phyloP scores from a whole-genome alignment of 805 yeast genomes.

The Metschnikowia kunwiensis region DNA sequence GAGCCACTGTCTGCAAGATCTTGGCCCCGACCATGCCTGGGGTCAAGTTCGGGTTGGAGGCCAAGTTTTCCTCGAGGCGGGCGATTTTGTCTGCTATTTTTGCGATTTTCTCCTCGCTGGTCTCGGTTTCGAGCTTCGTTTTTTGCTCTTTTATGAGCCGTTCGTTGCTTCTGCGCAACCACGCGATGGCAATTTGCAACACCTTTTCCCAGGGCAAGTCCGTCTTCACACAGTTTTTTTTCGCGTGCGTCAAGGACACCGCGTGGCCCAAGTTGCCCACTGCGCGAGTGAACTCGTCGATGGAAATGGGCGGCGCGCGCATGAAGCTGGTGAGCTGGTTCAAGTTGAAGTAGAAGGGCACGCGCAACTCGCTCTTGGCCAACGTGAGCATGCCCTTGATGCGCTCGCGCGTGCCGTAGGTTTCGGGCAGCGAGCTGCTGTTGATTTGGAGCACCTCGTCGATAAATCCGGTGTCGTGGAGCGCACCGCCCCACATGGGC shows the following conservation, averaged over 20 bases:
- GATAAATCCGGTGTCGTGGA: slow-evolving; percentile 71
- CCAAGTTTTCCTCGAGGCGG: slow-evolving; percentile 27
- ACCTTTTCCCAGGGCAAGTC: slow-evolving; percentile 81
- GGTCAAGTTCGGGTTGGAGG: slow-evolving; percentile 42
- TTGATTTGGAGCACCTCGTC: slow-evolving; percentile 58
- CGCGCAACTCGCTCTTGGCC: slow-evolving; percentile 65
- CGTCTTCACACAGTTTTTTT: slow-evolving; percentile 82
- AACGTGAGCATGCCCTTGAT: slow-evolving; percentile 90
- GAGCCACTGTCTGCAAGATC: slow-evolving; percentile 45
- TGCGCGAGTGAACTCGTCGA: slow-evolving; percentile 70
- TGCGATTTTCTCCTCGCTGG: slow-evolving; percentile 14
- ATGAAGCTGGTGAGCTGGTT: slow-evolving; percentile 71
- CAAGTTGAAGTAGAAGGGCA: slow-evolving; percentile 81
- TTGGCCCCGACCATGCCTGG: slow-evolving; percentile 49
- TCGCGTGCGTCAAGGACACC: slow-evolving; percentile 87
- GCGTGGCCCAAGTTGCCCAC: slow-evolving; percentile 78
- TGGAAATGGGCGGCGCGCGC: slow-evolving; percentile 80
- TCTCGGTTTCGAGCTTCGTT: slow-evolving; percentile 12
- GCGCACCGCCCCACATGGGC: slow-evolving; percentile 89
- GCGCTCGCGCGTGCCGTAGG: slow-evolving; percentile 77
- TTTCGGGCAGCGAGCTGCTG: slow-evolving; percentile 45
- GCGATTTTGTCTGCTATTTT: slow-evolving; percentile 20
- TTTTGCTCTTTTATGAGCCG: slow-evolving; percentile 23
- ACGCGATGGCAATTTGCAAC: slow-evolving; percentile 68
- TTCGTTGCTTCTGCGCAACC: slow-evolving; percentile 41